Base-by-base conservation (phyloP, 176 grass and related monocot genomes). In the Chloris gayana region DNA sequence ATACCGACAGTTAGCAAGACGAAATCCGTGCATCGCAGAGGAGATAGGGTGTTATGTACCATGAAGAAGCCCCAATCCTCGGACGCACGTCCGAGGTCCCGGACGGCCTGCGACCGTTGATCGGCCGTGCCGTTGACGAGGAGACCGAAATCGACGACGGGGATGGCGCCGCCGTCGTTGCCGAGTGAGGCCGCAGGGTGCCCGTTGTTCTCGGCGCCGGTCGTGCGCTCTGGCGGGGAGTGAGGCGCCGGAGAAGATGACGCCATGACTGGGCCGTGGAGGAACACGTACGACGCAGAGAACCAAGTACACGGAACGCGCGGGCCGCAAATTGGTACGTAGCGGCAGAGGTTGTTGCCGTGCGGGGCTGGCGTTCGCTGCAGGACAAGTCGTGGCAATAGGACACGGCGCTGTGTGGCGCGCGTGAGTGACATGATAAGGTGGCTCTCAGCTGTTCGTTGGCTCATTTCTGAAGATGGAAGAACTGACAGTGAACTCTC, bases 41-140 rank as follows among this genome's bases (percentile, higher is more conserved):
- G 29, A 64, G 27, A 32, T 14, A 64, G 29, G 14, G 14, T 2
- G 47, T 14, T 50, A 41, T 76, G 32, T 87, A 93, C 88, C 94
- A 93, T 91, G 84, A 97, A 97, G 51, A 91, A 93, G 63, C 91
- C 91, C 88, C 94, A 91, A 34, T 93, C 88, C 70, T 89, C 31
- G 62, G 91, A 97, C 19, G 84, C 91, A 70, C 14, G 73, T 73
- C 86, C 88, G 24, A 97, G 78, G 29, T 66, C 58, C 18, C 25
- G 78, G 57, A 91, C 51, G 26, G 82, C 74, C 33, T 10, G 58
- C 10, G 84, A 72, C 74, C 91, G 84, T 34, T 82, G 41, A 6
- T 83, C 59, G 11, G 87, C 50, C 0, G 29, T 21, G 73, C 90
- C 90, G 33, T 89, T 72, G 69, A 80, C 3, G 31, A 93, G 86